A percentile compares a stretch with the other conserved stretches of the same genome.
phyloP scores from a whole-genome alignment of 108 stramenopile species.

The Fistulifera pelliculosa region DNA sequence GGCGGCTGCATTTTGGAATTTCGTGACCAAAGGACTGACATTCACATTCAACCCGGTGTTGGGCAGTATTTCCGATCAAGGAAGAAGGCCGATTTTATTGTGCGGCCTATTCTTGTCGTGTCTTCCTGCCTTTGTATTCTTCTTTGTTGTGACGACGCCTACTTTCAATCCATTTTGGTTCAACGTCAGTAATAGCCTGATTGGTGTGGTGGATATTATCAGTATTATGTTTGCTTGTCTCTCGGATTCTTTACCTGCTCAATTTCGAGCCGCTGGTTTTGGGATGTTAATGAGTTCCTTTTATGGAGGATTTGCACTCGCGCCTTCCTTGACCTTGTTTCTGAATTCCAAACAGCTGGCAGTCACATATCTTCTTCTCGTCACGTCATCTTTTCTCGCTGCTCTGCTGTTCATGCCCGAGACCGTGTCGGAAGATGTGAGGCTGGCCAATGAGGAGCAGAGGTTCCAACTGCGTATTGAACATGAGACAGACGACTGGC shows the following conservation, averaged over 20 bases:
- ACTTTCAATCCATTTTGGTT: slow-evolving; percentile 46
- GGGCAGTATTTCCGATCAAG: slow-evolving; percentile 62
- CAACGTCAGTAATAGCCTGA: slow-evolving; percentile 36
- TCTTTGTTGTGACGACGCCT: slow-evolving; percentile 30
- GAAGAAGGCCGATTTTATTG: slow-evolving; percentile 40
- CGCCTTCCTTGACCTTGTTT: slow-evolving; percentile 44
- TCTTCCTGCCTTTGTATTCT: slow-evolving; percentile 38
- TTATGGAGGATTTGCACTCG: slow-evolving; percentile 55
- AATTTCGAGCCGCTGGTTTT: slow-evolving; percentile 57
- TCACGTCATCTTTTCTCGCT: slow-evolving; percentile 27
- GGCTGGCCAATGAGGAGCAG: slow-evolving; percentile 18
- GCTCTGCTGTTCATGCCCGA: slow-evolving; percentile 48
- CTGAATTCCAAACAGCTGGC: slow-evolving; percentile 43
- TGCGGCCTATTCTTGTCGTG: slow-evolving; percentile 34
- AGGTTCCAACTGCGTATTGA: slow-evolving; percentile 8
- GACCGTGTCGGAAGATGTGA: slow-evolving; percentile 36
- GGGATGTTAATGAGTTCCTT: slow-evolving; percentile 55
- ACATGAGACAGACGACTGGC: slow-evolving; percentile 3
- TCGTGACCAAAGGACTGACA: too few species aligned
- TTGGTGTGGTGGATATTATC: slow-evolving; percentile 49
- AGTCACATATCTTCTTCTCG: slow-evolving; percentile 26
- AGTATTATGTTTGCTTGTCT: slow-evolving; percentile 50
- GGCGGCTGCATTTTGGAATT: too few species aligned
- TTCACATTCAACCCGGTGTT: slow-evolving; percentile 37
- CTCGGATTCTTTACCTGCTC: slow-evolving; percentile 50